Evolutionary conservation across 2,329 filamentous ascomycete species (phyloP).

Genomic region (Alternaria longipes): DNA sequence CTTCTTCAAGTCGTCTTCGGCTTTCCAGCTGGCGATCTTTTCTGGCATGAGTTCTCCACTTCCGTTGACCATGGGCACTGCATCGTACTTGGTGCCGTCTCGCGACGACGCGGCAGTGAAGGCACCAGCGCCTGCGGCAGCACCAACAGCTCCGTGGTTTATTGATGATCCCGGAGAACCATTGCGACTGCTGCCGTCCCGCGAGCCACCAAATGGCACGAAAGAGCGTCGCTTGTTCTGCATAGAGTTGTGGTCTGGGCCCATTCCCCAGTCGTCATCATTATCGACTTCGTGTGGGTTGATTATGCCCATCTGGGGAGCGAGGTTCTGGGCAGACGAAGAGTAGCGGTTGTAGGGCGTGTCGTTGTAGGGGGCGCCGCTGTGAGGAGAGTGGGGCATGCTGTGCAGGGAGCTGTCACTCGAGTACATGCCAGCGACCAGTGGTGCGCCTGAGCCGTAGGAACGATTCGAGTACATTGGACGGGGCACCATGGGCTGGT

Average conservation of each 20-base stretch:
- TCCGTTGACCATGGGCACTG: constrained; percentile 55
- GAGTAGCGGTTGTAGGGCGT: constrained; percentile 73
- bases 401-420: constrained; percentile 58
- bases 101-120: constrained; percentile 26
- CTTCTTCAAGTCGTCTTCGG: constrained; percentile 57
- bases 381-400: constrained; percentile 52
- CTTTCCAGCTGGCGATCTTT: constrained; percentile 68
- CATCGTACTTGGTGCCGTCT: constrained; percentile 63
- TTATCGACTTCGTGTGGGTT: constrained; percentile 84
- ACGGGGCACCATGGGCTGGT: constrained; percentile 29
- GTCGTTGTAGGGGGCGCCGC: constrained; percentile 62
- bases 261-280: constrained; percentile 86
- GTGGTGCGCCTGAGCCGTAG: constrained; percentile 33
- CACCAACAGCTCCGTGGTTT: constrained; percentile 49
- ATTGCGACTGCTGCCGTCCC: constrained; percentile 52
- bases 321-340: constrained; percentile 44
- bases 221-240: constrained; percentile 66
- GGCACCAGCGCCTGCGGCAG: constrained; percentile 44
- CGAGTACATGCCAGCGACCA: constrained; percentile 47
- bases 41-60: constrained; percentile 56
- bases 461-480: constrained; percentile 37
- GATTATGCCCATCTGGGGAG: constrained; percentile 58
- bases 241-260: constrained; percentile 54
- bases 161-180: constrained; percentile 54
- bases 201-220: constrained; percentile 61